Conservation (phyloP, 805 yeast species). For the Tetrapisispora phaffii region DNA sequence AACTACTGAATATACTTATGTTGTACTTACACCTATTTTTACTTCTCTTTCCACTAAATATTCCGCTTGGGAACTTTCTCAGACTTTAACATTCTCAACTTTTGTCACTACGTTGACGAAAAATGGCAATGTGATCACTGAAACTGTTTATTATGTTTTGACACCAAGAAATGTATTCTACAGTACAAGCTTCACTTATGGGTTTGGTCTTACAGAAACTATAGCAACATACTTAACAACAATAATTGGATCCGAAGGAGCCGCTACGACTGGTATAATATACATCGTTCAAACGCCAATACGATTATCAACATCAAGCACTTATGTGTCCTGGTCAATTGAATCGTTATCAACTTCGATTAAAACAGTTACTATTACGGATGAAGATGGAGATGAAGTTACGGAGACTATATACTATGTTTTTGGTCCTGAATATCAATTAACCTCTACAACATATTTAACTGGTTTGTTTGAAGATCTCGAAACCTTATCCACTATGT, state of each 20-base stretch:
- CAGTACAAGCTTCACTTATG: neutral
- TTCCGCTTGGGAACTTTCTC: neutral
- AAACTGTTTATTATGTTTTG: neutral
- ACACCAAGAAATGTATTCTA: neutral
- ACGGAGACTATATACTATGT: conserved; percentile 1
- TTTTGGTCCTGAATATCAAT: no score
- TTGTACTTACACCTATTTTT: no score
- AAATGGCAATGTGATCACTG: neutral
- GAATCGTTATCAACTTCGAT: conserved; percentile 2
- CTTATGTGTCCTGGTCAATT: neutral
- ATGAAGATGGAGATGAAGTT: conserved; percentile 5
- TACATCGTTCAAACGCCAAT: conserved; percentile 12
- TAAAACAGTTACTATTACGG: conserved; percentile 4
- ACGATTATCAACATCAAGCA: neutral
- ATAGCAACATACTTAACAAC: neutral
- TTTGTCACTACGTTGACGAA: conserved; percentile 1
- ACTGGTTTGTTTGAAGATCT: no score
- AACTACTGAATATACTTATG: no score
- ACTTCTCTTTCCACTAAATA: no score
- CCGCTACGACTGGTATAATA: conserved; percentile 1
- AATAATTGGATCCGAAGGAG: neutral
- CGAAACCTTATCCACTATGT: no score
- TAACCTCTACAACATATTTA: no score
- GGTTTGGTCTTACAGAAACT: neutral
- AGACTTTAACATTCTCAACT: conserved; percentile 4